Evolutionary conservation across 129 eudicot genomes (phyloP), one percentile per base, ranked within the genome.

Genomic region (Escallonia herrerae): DNA sequence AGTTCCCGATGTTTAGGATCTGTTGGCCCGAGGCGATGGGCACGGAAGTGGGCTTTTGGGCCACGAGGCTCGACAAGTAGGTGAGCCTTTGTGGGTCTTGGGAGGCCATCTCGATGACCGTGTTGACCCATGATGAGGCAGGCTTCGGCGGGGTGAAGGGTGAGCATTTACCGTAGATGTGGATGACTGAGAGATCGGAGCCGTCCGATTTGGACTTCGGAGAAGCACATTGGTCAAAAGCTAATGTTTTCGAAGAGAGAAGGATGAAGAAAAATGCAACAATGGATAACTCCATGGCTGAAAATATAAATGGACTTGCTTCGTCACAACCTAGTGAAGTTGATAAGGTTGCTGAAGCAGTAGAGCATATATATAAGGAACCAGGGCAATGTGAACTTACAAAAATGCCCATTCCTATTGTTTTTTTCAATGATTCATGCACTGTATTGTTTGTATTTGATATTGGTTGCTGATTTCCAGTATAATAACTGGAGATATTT

Each of bases 81-180:
- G 82, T 62, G 40, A 89, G 75, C 70, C 99, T 65, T 74, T 82
- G 74, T 6, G 78, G 86, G 79, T 93, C 99, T 46, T 78, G 80
- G 8, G 90, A 52, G 77, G 96, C 99, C 99, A 93, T 83, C 79
- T 83, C 46, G 8, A 89, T 63, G 64, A 93, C 80, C 0, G 89
- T 89, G 68, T 82, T 69, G 70, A 60, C 59, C 96, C 95, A 88
- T 56, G 95, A 75, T 1, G 87, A 65, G 53, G 84, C 37, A 13
- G 82, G 89, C 3, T 79, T 79, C 6, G 85, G 91, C 2, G 96
- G 62, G 61, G 66, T 38, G 67, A 93, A 83, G 2, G 99, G 99
- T 12, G 99, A 93, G 79, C 96, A 86, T 77, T 86, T 82, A n/a
- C 96, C 91, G 7, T 83, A 86, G 3, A 89, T 83, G 79, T 78